These are phyloP conservation scores for Rhizopus arrhizus DNA, from an alignment of 371 early-diverging fungal species.

Conservation along the genomic window DNA sequence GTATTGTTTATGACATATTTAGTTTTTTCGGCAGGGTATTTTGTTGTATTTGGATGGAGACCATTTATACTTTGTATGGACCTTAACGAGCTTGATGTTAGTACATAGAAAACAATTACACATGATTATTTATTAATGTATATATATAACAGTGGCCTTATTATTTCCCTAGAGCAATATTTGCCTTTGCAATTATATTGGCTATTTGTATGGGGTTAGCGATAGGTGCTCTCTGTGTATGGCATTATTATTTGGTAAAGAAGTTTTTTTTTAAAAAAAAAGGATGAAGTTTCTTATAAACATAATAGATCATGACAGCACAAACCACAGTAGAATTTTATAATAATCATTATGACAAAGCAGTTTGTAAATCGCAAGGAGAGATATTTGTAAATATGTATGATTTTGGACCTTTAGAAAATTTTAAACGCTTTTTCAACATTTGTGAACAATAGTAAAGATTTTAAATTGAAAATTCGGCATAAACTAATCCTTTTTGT, in stretches of 20 bases:
- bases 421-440: slow-evolving; percentile 57
- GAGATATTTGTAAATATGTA: slow-evolving; percentile 66
- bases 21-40: slow-evolving; percentile 64
- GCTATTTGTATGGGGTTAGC: slow-evolving; percentile 66
- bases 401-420: slow-evolving; percentile 55
- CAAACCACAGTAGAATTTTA: slow-evolving; percentile 67
- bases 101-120: background rate
- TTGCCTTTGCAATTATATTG: slow-evolving; percentile 60
- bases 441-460: slow-evolving; percentile 52
- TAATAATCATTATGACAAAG: slow-evolving; percentile 58
- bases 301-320: slow-evolving; percentile 51
- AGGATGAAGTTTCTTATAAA: background rate
- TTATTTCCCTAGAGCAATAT: slow-evolving; percentile 57
- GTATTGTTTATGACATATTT: slow-evolving; percentile 76
- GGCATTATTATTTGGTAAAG: slow-evolving; percentile 67
- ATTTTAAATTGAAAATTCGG: background rate
- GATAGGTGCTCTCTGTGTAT: slow-evolving; percentile 54
- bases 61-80: slow-evolving; percentile 61
- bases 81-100: slow-evolving; percentile 47
- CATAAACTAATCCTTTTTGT: slow-evolving; percentile 1
- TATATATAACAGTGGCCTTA: slow-evolving; percentile 57
- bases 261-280: background rate
- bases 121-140: background rate
- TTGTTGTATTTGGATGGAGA: slow-evolving; percentile 57
- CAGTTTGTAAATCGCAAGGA: slow-evolving; percentile 52